These are phyloP conservation scores for Aspergillus piperis DNA, from an alignment of 2,329 filamentous ascomycete genomes.

Conservation along the genomic window DNA sequence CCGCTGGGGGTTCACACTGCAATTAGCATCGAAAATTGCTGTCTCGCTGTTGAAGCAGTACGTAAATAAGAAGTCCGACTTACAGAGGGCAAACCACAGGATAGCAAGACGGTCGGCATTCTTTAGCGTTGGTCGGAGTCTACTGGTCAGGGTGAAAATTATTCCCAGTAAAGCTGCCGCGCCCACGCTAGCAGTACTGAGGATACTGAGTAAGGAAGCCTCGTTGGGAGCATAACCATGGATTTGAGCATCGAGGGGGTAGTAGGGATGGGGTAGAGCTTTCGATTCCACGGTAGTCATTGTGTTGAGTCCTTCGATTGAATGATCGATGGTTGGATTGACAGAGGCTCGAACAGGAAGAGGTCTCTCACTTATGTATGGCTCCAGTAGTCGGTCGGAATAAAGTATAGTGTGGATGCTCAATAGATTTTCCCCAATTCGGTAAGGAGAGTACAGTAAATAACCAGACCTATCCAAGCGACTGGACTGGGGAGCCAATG, in stretches of 20 bases:
- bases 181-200: conserved; percentile 60
- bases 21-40: background rate
- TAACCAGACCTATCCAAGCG: background rate
- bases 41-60: background rate
- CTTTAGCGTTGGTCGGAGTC: conserved; percentile 55
- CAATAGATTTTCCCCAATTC: background rate
- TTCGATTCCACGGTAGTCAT: conserved; percentile 9
- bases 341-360: background rate
- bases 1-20: conserved; percentile 34
- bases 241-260: conserved; percentile 65
- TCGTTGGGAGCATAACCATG: conserved; percentile 68
- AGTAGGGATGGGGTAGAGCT: conserved; percentile 63
- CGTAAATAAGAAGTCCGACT: background rate
- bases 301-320: background rate
- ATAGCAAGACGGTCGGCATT: conserved; percentile 60
- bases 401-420: background rate
- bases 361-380: background rate
- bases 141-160: conserved; percentile 58
- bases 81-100: conserved; percentile 76
- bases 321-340: too few relatives aligned
- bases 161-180: conserved; percentile 59
- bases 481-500: background rate
- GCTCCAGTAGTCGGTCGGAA: background rate
- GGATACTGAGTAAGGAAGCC: conserved; percentile 59
- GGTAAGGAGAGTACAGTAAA: background rate